Base-by-base conservation (phyloP, 306 rosid genomes). In the Vachellia collinsii region DNA sequence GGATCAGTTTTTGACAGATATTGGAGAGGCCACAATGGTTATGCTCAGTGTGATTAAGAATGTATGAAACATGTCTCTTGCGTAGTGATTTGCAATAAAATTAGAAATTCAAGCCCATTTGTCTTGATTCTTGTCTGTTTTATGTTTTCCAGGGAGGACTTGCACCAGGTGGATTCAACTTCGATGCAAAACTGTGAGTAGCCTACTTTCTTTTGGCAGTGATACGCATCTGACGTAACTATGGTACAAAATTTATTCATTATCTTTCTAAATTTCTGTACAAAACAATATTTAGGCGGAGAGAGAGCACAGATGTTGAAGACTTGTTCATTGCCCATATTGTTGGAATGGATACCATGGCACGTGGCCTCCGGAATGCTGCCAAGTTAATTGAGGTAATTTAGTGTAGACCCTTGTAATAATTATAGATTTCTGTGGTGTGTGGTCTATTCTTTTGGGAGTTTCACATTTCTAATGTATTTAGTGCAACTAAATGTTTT, bases 81-180 rank as follows among this genome's bases (percentile, higher is more conserved):
- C 62, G 12, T 72, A 58, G 25, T 8, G 77, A 64, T 42, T 46
- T 72, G 79, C 44, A 23, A 71, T 47, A 62, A 44, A 5, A 19
- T 53, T 14, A 12, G 69, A 29, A 41, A 62, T 20, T 65, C 25
- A 42, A 29, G 63, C 47, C 74, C 66, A 76, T 56, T 56, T 77
- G 23, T 72, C 38, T 4, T 48, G 54, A 37, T 44, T 77, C 19
- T 20, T 73, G 53, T 38, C 29, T 37, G 38, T 53, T 43, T 36
- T 46, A 11, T 77, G 70, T 39, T 43, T 83, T 13, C 19, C 83
- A 95, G 99, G 94, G 91, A 29, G 99, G 98, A 70, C 54, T 93
- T 67, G 97, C 99, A 77, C 98, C 97, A 0, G 99, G 99, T 80
- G 99, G 99, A 85, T 95, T 95, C 93, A 95, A 95, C 85, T 95